Conservation (phyloP, 1,284 basidiomycete genomes). For the Stygiomarasmius scandens region DNA sequence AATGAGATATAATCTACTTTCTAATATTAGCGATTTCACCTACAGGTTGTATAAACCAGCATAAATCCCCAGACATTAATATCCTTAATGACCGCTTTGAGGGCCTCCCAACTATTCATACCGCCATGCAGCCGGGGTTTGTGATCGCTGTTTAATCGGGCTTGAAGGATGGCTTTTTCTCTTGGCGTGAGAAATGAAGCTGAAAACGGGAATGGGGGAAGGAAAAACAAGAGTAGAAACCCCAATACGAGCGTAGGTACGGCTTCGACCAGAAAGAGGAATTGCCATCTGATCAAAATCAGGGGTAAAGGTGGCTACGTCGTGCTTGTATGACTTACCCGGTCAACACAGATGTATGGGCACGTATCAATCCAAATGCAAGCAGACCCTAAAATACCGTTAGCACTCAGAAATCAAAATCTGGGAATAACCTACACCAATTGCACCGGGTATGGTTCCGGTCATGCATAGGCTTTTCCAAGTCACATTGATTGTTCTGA, state of each 20-base stretch:
- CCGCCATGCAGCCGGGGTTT: constrained; percentile 59
- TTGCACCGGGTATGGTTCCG: constrained; percentile 54
- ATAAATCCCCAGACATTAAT: constrained; percentile 53
- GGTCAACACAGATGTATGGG: constrained; percentile 43
- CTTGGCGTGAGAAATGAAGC: constrained; percentile 42
- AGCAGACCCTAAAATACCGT: constrained; percentile 52
- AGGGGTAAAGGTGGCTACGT: not conserved
- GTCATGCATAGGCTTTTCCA: constrained; percentile 53
- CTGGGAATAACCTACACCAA: constrained; percentile 40
- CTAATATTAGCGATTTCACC: constrained; percentile 19
- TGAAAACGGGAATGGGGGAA: constrained; percentile 47
- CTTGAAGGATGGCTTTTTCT: constrained; percentile 57
- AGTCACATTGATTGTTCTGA: not conserved
- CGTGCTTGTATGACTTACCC: constrained; percentile 37
- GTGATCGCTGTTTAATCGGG: constrained; percentile 55
- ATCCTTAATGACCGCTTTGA: constrained; percentile 52
- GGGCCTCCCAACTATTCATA: constrained; percentile 55
- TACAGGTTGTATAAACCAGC: constrained; percentile 55
- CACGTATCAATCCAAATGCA: constrained; percentile 55
- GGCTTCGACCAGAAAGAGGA: constrained; percentile 56
- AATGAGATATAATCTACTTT: too few species aligned
- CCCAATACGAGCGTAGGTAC: constrained; percentile 57
- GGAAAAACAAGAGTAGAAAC: constrained; percentile 43
- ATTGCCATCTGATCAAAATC: constrained; percentile 50
- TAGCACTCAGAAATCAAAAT: not conserved